Evolutionary conservation across 176 grass and related monocot genomes (phyloP).

Genomic region (Musa beccarii): DNA sequence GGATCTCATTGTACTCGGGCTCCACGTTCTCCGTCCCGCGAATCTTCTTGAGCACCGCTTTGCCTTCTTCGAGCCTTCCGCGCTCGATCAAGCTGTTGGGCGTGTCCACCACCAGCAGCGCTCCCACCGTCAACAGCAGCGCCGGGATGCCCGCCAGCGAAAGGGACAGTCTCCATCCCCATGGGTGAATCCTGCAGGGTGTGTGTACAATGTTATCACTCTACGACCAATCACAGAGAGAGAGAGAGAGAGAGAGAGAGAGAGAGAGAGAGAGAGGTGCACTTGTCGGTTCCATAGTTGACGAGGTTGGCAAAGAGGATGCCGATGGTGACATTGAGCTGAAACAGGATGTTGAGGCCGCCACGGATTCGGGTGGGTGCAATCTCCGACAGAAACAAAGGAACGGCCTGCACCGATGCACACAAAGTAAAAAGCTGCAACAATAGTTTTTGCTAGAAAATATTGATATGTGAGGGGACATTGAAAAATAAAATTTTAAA

Average conservation of each 20-base stretch:
- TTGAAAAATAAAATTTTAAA: not conserved
- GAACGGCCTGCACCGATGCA: conserved; percentile 52
- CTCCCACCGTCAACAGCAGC: conserved; percentile 52
- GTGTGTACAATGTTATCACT: no score
- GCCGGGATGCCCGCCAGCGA: conserved; percentile 82
- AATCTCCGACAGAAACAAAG: conserved; percentile 81
- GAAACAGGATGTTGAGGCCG: conserved; percentile 91
- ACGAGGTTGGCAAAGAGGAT: conserved; percentile 83
- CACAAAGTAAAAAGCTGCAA: no score
- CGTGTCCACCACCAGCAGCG: conserved; percentile 61
- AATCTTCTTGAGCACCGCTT: conserved; percentile 56
- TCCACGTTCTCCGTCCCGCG: conserved; percentile 72
- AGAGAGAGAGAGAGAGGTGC: not conserved
- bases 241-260: no score
- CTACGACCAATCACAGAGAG: no score
- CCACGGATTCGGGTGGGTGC: conserved; percentile 81
- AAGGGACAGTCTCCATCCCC: conserved; percentile 75
- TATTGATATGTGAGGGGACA: no score
- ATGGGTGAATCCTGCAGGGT: conserved; percentile 46
- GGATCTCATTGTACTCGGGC: conserved; percentile 77
- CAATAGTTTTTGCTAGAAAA: no score
- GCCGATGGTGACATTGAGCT: conserved; percentile 89
- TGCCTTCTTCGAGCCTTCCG: conserved; percentile 60
- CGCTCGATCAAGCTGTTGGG: conserved; percentile 93
- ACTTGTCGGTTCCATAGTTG: conserved; percentile 68